A percentile compares a stretch with the other conserved stretches of the same genome.
These are phyloP conservation scores for Sarcomyxa edulis DNA, from an alignment of 768 basidiomycete species.

Conservation along the genomic window DNA sequence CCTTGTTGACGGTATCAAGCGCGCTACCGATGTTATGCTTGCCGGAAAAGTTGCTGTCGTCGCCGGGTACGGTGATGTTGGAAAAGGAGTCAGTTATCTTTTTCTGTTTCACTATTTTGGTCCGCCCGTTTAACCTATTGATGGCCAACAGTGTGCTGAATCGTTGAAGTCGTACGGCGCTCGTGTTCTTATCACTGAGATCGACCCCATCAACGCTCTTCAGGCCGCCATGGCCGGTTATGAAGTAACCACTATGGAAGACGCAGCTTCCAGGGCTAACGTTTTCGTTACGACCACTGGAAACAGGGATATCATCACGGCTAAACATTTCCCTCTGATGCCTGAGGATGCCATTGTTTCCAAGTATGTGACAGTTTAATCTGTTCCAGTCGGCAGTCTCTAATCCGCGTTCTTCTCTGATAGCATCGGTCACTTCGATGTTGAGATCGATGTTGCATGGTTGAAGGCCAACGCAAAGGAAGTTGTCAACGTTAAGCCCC, in stretches of 20 bases:
- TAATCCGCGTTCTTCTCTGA: constrained; percentile 8
- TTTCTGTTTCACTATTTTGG: background rate
- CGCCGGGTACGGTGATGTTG: constrained; percentile 98
- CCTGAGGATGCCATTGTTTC: constrained; percentile 97
- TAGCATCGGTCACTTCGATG: constrained; percentile 83
- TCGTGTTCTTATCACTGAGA: constrained; percentile 94
- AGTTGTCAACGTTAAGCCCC: constrained; percentile 91
- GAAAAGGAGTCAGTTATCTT: constrained; percentile 81
- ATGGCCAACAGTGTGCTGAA: constrained; percentile 80
- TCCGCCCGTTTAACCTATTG: constrained; percentile 1
- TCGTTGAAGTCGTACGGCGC: constrained; percentile 96
- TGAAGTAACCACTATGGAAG: constrained; percentile 98
- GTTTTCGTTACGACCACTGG: constrained; percentile 98
- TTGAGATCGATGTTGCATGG: constrained; percentile 98
- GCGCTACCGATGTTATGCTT: constrained; percentile 99
- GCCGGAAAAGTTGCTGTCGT: constrained; percentile 99
- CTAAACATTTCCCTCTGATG: constrained; percentile 89
- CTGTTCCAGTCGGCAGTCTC: background rate
- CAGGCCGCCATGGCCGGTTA: constrained; percentile 99
- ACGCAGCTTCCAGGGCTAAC: constrained; percentile 84
- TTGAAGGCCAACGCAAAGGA: constrained; percentile 88
- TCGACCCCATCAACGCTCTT: constrained; percentile 99
- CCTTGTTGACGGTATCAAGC: constrained; percentile 99
- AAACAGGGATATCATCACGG: constrained; percentile 95
- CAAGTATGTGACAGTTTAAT: constrained; percentile 57